These are phyloP conservation scores for Candida dendrica DNA, from an alignment of 805 yeast species.

Conservation along the genomic window DNA sequence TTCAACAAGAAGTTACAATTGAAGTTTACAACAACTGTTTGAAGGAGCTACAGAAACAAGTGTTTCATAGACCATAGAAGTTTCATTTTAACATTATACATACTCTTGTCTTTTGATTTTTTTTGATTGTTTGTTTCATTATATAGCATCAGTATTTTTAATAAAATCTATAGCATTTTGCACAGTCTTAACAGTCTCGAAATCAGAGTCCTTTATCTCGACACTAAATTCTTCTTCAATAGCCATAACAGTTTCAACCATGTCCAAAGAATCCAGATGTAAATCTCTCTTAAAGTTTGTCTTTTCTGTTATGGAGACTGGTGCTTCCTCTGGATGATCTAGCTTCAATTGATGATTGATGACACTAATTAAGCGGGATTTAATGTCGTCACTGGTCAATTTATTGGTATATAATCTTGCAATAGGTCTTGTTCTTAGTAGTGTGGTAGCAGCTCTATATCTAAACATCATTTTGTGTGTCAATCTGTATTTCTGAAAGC, in stretches of 20 bases:
- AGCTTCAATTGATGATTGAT: constrained; percentile 55
- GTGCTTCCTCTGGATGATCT: constrained; percentile 19
- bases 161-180: constrained; percentile 82
- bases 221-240: constrained; percentile 61
- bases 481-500: no score
- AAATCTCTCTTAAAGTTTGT: constrained; percentile 58
- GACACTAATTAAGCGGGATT: not conserved
- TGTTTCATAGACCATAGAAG: constrained; percentile 12
- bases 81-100: not conserved
- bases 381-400: not conserved
- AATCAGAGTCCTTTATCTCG: constrained; percentile 73
- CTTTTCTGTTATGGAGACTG: constrained; percentile 23
- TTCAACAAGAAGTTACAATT: constrained; percentile 22
- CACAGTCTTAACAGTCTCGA: constrained; percentile 81
- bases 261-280: constrained; percentile 65
- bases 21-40: constrained; percentile 39
- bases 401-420: not conserved
- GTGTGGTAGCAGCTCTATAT: no score
- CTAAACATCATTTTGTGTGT: no score
- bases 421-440: not conserved
- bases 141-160: constrained; percentile 19
- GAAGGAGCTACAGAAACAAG: constrained; percentile 35
- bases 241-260: constrained; percentile 68
- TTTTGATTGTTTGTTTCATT: not conserved
- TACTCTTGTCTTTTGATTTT: no score